phyloP scores from a whole-genome alignment of 345 rosid species.

The Nasturtium officinale region DNA sequence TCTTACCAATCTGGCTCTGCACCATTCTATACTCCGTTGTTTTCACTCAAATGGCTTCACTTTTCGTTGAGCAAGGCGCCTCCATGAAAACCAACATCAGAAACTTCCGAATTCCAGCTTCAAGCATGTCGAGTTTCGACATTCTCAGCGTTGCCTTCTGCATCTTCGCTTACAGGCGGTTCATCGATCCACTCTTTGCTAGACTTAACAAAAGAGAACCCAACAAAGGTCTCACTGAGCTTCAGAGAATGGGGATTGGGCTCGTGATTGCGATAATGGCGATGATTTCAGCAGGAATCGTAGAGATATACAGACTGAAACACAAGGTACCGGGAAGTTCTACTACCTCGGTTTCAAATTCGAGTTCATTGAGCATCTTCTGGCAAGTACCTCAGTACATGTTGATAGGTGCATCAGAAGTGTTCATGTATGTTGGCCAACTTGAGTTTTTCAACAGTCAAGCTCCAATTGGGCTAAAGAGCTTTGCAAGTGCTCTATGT shows the following conservation, averaged over 20 bases:
- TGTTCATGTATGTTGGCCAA: conserved; percentile 97
- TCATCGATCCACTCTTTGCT: conserved; percentile 67
- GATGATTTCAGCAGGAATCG: conserved; percentile 78
- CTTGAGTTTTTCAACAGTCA: conserved; percentile 93
- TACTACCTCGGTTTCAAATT: conserved; percentile 48
- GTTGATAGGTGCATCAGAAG: conserved; percentile 94
- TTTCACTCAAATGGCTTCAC: conserved; percentile 98
- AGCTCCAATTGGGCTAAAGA: conserved; percentile 86
- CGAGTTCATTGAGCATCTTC: conserved; percentile 83
- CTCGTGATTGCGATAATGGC: conserved; percentile 74
- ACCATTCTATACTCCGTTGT: conserved; percentile 92
- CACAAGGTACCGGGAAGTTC: conserved; percentile 41
- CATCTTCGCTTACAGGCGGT: conserved; percentile 73
- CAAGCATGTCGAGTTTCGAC: conserved; percentile 98
- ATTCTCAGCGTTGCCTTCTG: conserved; percentile 79
- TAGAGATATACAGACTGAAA: conserved; percentile 67
- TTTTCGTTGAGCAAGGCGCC: conserved; percentile 97
- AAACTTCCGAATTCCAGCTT: conserved; percentile 70
- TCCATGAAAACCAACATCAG: conserved; percentile 69
- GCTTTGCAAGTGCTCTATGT: conserved; percentile 97
- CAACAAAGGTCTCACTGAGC: conserved; percentile 71
- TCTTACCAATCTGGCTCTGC: conserved; percentile 96
- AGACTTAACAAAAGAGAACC: conserved; percentile 50
- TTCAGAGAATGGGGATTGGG: conserved; percentile 93
- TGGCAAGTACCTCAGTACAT: conserved; percentile 97